These are phyloP conservation scores for Aspergillus sp. DNA, from an alignment of 2,329 filamentous ascomycete species.

Conservation along the genomic window DNA sequence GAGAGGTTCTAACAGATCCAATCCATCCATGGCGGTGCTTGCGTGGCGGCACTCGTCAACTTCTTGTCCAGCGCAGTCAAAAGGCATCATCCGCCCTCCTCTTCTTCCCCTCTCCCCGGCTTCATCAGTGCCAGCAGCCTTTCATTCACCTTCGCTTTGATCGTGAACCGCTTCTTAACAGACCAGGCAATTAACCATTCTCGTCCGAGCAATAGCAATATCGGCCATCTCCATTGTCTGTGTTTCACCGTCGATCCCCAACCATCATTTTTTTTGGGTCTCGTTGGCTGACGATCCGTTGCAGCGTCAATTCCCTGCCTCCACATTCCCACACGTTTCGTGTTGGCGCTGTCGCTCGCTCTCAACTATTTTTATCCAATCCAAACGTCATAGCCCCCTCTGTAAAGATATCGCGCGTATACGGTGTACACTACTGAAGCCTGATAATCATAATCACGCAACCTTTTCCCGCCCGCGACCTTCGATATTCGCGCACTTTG, in stretches of 20 bases:
- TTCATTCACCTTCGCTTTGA: background rate
- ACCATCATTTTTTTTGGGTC: constrained; percentile 1
- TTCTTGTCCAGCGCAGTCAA: constrained; percentile 16
- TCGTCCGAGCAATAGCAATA: background rate
- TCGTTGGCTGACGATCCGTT: constrained; percentile 5
- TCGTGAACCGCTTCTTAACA: background rate
- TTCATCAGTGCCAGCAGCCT: background rate
- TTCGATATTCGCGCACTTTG: background rate
- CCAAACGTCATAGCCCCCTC: constrained; percentile 3
- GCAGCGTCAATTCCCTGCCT: constrained; percentile 11
- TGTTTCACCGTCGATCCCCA: constrained; percentile 10
- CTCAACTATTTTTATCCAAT: constrained; percentile 4
- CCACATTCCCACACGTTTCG: constrained; percentile 1
- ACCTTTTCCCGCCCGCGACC: background rate
- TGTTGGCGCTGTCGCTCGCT: background rate
- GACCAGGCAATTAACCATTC: constrained; percentile 4
- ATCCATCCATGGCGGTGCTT: constrained; percentile 17
- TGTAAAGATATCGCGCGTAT: constrained; percentile 2
- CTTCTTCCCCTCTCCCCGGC: background rate
- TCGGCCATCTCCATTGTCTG: background rate
- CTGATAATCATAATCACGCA: constrained; percentile 1
- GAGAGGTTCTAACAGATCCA: constrained; percentile 15
- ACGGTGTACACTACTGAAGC: background rate
- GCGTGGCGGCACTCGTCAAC: constrained; percentile 31
- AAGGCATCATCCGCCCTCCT: constrained; percentile 16